phyloP scores from a whole-genome alignment of 768 basidiomycete species.

The Lactarius vividus region DNA sequence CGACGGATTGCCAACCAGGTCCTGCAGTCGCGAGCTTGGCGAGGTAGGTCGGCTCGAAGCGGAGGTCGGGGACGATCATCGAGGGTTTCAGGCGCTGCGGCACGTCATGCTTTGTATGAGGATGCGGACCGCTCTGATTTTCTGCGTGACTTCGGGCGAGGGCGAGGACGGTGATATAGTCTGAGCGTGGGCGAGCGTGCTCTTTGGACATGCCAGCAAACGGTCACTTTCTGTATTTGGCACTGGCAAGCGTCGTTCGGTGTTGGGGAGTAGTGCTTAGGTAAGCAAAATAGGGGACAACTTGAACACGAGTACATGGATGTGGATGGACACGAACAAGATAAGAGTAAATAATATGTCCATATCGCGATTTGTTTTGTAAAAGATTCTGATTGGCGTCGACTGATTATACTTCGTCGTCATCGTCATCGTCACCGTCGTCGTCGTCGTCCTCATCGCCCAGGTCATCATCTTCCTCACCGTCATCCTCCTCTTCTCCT shows the following conservation, averaged over 20 bases:
- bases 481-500: slow-evolving; percentile 41
- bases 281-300: neutral
- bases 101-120: neutral
- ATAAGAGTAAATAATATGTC: neutral
- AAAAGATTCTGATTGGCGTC: neutral
- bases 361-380: neutral
- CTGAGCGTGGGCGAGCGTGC: slow-evolving; percentile 17
- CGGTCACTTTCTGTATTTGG: neutral
- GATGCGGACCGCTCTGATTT: neutral
- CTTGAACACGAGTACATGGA: neutral
- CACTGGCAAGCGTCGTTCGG: neutral
- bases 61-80: slow-evolving; percentile 68
- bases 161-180: slow-evolving; percentile 25
- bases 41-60: slow-evolving; percentile 72
- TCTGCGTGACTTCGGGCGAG: slow-evolving; percentile 12
- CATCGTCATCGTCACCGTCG: neutral
- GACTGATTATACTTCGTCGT: neutral
- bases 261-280: neutral
- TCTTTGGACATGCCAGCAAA: slow-evolving; percentile 21
- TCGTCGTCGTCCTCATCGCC: slow-evolving; percentile 34
- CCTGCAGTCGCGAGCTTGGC: slow-evolving; percentile 53
- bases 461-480: slow-evolving; percentile 30
- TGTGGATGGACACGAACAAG: neutral
- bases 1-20: slow-evolving; percentile 56
- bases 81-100: slow-evolving; percentile 28